These are phyloP conservation scores for Biscogniauxia sp. DNA, from an alignment of 2,329 filamentous ascomycete species.

Conservation along the genomic window DNA sequence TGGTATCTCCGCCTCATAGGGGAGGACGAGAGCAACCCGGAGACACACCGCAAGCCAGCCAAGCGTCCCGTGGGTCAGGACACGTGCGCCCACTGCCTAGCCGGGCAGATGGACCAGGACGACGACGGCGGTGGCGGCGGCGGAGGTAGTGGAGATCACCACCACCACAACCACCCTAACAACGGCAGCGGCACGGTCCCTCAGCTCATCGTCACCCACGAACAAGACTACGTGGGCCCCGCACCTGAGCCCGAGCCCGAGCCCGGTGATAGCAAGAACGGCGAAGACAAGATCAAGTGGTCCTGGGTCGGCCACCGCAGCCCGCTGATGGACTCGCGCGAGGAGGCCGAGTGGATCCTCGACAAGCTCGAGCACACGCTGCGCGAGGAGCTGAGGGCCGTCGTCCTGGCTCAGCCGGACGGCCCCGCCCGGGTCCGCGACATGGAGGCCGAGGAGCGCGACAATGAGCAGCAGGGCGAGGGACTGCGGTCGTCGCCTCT, in stretches of 20 bases:
- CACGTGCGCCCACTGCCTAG: not conserved
- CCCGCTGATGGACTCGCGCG: constrained; percentile 66
- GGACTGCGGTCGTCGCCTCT: not conserved
- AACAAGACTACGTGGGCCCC: too few relatives aligned
- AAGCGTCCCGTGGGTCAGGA: constrained; percentile 9
- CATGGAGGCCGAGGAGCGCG: constrained; percentile 25
- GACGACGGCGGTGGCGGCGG: not conserved
- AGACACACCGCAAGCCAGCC: constrained; percentile 44
- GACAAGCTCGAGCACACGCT: constrained; percentile 60
- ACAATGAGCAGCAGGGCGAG: constrained; percentile 41
- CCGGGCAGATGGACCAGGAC: not conserved
- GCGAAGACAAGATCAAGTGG: constrained; percentile 48
- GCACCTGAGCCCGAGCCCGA: too few relatives aligned
- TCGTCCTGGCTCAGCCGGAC: constrained; percentile 18
- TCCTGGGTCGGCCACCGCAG: constrained; percentile 71
- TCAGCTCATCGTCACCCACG: too few relatives aligned
- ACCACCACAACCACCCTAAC: not conserved
- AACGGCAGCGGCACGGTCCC: not conserved
- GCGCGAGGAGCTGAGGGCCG: constrained; percentile 43
- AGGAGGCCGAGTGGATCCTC: constrained; percentile 72
- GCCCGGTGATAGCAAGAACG: not conserved
- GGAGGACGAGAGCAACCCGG: constrained; percentile 54
- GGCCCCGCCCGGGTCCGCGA: constrained; percentile 6
- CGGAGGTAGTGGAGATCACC: constrained; percentile 1
- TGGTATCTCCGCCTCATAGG: constrained; percentile 79